Evolutionary conservation across 2,329 filamentous ascomycete species (phyloP).

Genomic region (Sclerotinia sclerotiorum): DNA sequence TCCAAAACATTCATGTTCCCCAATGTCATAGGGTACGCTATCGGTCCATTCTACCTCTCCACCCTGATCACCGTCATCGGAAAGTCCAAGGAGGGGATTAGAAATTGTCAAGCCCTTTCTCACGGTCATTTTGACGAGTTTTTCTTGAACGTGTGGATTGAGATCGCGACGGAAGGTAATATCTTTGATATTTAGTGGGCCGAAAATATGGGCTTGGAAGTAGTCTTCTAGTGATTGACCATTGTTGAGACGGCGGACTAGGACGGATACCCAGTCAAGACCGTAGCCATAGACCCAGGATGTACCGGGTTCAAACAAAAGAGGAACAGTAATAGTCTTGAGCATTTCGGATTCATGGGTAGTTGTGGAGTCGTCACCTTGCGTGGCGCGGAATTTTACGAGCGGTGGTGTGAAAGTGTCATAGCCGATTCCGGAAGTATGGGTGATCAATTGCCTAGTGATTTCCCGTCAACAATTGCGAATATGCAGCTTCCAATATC

Average conservation of each 20-base stretch:
- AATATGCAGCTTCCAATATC: not conserved
- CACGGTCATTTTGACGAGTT: constrained; percentile 15
- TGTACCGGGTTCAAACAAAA: constrained; percentile 63
- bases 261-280: constrained; percentile 55
- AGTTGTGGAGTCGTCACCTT: not conserved
- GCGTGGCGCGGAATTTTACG: not conserved
- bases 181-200: constrained; percentile 22
- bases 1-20: constrained; percentile 14
- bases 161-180: constrained; percentile 24
- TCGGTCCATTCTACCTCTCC: constrained; percentile 1
- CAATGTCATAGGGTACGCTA: not conserved
- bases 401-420: constrained; percentile 16
- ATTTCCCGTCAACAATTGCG: constrained; percentile 1
- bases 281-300: constrained; percentile 57
- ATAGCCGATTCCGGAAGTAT: constrained; percentile 34
- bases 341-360: not conserved
- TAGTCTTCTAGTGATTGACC: constrained; percentile 20
- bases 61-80: not conserved
- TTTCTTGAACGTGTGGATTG: not conserved
- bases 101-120: not conserved
- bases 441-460: constrained; percentile 33
- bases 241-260: constrained; percentile 44
- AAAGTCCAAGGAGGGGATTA: not conserved
- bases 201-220: constrained; percentile 24
- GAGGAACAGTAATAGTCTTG: constrained; percentile 41